Evolutionary conservation across 1,284 basidiomycete species (phyloP).

Genomic region (Cryptococcus sp.): DNA sequence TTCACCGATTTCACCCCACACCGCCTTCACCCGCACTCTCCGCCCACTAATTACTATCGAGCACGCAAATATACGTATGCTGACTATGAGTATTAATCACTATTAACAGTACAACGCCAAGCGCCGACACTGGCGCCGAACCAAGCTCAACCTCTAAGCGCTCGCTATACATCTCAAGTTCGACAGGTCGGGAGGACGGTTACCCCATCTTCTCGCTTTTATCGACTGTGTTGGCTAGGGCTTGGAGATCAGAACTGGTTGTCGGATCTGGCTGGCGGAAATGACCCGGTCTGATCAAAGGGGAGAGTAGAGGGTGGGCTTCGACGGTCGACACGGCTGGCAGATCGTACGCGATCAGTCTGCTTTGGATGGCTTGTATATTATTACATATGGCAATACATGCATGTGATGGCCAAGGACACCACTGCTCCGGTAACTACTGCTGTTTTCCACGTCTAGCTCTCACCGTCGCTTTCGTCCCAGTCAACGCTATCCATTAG

Average conservation of each 20-base stretch:
- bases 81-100: slow-evolving; percentile 7
- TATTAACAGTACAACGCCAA: slow-evolving; percentile 79
- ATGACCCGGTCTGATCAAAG: not conserved
- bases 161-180: not conserved
- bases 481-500: slow-evolving; percentile 72
- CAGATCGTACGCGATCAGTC: not conserved
- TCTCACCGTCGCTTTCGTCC: slow-evolving; percentile 60
- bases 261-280: not conserved
- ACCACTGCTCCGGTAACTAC: not conserved
- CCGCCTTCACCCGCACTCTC: not conserved
- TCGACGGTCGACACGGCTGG: not conserved
- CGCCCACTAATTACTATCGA: no score
- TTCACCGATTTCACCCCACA: slow-evolving; percentile 1
- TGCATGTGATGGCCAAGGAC: not conserved
- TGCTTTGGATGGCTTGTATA: not conserved
- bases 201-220: no score
- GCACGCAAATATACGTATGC: not conserved
- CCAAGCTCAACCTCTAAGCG: slow-evolving; percentile 86
- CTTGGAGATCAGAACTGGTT: not conserved
- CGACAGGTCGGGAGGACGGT: not conserved
- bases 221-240: no score
- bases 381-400: not conserved
- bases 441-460: not conserved
- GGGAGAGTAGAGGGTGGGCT: not conserved
- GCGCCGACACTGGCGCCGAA: slow-evolving; percentile 91